Base-by-base conservation (phyloP, 768 basidiomycete genomes). In the Trametes maxima region DNA sequence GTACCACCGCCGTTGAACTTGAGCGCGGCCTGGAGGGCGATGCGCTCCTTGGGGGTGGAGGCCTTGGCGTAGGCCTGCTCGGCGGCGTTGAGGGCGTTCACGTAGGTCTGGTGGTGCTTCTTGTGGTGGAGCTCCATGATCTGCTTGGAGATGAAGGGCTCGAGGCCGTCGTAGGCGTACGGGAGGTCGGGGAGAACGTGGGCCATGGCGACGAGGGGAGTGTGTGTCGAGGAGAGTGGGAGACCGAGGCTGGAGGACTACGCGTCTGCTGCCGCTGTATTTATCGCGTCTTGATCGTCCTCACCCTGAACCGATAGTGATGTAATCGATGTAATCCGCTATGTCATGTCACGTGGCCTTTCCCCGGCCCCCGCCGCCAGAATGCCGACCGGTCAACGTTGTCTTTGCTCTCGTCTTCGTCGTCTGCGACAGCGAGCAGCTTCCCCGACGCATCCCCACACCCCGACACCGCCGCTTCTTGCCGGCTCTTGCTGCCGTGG, bases 1-100 rank as follows among this genome's bases (percentile, higher is more conserved):
- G 16, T 53, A 85, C 94, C 93, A 70, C 95, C 95, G n/a, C 95
- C 95, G 74, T 97, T 96, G 78, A 98, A 99, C 78, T 94, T 98
- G 72, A 99, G 79, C 10, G 96, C 95, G 14, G 89, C 78, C 74
- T 98, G 96, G 17, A 98, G 83, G 3, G 83, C 83, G 74, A 99
- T 96, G 64, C 82, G 78, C 68, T 89, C 87, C 72, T 87, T 88
- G 55, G 86, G 81, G 40, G 89, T 85, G 17, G 79, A 70, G 3
- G 87, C 73, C 63, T 85, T 85, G 28, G 82, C 78, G 70, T 92
- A 93, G n/a, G 86, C 76, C 67, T 92, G 89, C 72, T 96, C 94
- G 2, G 96, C 95, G 5, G 92, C 84, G 75, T 99, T 99, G 60
- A 98, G 82, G 12, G 94, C 95, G 67, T 88, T 94, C 42, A 99